A percentile compares a stretch with the other conserved stretches of the same genome.
Evolutionary conservation across 164 flowering plant genomes (phyloP).

Genomic region (Magnolia changhungtana): DNA sequence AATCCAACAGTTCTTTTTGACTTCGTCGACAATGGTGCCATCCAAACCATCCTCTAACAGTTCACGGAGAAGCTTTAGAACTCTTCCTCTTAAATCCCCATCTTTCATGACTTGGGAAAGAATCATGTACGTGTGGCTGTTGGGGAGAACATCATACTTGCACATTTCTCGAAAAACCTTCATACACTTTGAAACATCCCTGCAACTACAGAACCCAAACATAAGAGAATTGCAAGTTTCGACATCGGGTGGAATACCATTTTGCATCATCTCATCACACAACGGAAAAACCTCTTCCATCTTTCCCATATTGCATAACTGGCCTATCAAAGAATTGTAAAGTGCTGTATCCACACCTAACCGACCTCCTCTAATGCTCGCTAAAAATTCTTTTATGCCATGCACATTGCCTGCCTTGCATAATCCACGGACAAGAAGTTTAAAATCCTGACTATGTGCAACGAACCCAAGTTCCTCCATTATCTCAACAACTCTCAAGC

Average conservation of each 20-base stretch:
- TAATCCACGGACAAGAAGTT: conserved; percentile 1
- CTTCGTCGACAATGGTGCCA: not conserved
- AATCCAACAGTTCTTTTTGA: conserved; percentile 2
- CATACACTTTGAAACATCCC: not conserved
- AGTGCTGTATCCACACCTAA: not conserved
- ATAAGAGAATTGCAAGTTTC: conserved; percentile 8
- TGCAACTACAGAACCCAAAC: not conserved
- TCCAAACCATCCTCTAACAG: not conserved
- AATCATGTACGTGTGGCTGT: not conserved
- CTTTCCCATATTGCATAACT: not conserved
- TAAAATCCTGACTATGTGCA: conserved; percentile 7
- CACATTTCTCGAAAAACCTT: conserved; percentile 9
- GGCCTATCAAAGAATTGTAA: conserved; percentile 7
- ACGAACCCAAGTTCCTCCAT: conserved; percentile 3
- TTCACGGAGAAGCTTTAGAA: not conserved
- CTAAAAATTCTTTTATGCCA: not conserved
- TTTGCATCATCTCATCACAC: conserved; percentile 8
- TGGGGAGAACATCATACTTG: not conserved
- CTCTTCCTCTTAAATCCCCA: not conserved
- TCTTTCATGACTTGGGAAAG: conserved; percentile 4
- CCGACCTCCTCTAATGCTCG: not conserved
- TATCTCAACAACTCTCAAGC: not conserved
- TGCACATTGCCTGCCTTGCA: not conserved
- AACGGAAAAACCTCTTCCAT: conserved; percentile 3
- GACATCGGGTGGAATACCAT: conserved; percentile 3